Evolutionary conservation across 441 rosid genomes (phyloP).

Genomic region (Hypseocharis bilobata): DNA sequence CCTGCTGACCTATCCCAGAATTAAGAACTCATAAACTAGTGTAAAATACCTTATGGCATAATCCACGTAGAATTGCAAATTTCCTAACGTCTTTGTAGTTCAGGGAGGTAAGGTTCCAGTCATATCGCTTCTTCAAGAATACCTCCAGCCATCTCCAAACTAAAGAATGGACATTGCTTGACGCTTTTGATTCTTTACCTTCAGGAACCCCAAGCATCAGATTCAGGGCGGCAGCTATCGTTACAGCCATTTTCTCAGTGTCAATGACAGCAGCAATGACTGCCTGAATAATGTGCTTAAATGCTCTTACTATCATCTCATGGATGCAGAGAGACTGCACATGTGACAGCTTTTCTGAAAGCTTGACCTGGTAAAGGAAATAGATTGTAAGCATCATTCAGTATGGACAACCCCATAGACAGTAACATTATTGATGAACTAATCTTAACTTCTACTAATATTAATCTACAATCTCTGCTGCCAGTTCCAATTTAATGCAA

Average conservation of each 20-base stretch:
- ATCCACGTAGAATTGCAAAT: slow-evolving; percentile 60
- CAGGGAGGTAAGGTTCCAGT: slow-evolving; percentile 53
- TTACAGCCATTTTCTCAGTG: slow-evolving; percentile 44
- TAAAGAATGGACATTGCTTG: slow-evolving; percentile 1
- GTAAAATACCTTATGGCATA: slow-evolving; percentile 55
- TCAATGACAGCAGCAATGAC: slow-evolving; percentile 57
- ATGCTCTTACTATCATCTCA: slow-evolving; percentile 74
- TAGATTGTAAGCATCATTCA: slow-evolving; percentile 10
- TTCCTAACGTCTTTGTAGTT: slow-evolving; percentile 52
- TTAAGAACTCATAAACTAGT: background rate
- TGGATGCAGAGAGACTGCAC: slow-evolving; percentile 70
- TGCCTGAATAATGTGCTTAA: slow-evolving; percentile 66
- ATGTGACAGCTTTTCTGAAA: slow-evolving; percentile 71
- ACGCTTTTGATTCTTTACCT: slow-evolving; percentile 40
- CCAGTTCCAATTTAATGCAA: background rate
- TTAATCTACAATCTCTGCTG: background rate
- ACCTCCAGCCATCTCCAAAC: slow-evolving; percentile 59
- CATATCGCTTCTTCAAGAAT: slow-evolving; percentile 57
- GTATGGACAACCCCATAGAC: background rate
- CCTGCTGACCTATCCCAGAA: background rate
- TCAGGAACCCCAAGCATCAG: slow-evolving; percentile 55
- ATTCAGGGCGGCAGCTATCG: slow-evolving; percentile 62
- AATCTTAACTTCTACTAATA: background rate
- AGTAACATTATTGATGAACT: background rate
- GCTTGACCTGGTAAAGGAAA: slow-evolving; percentile 46